Conservation (phyloP, 2,329 filamentous ascomycete genomes). For the Myriosclerotinia duriaeana region DNA sequence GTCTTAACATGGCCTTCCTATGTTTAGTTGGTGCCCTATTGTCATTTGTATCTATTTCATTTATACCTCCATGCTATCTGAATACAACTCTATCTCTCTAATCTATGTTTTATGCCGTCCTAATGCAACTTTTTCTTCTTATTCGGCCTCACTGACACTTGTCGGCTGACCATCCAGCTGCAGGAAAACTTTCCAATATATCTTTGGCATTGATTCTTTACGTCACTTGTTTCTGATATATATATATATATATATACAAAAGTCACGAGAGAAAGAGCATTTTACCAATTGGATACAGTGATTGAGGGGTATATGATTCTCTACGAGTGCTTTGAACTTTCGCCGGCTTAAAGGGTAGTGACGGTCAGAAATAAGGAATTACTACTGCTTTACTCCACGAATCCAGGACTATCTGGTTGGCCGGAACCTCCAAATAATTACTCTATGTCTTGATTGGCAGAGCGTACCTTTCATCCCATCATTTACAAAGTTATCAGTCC, state of each 20-base stretch:
- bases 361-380: neutral
- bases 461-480: neutral
- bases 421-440: neutral
- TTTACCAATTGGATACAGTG: neutral
- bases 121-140: neutral
- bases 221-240: neutral
- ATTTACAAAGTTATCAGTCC: neutral
- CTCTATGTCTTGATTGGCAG: neutral
- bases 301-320: neutral
- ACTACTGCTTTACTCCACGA: neutral
- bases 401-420: neutral
- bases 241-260: neutral
- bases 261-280: neutral
- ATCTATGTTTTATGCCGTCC: neutral
- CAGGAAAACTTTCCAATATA: neutral
- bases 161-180: constrained; percentile 4
- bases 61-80: neutral
- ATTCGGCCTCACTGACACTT: neutral
- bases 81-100: neutral
- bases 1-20: neutral
- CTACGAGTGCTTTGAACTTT: neutral
- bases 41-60: neutral
- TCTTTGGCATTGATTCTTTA: neutral
- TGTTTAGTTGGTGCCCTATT: neutral
- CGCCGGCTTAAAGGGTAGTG: neutral